Percentiles rank a stretch among this genome's conserved stretches.
These are phyloP conservation scores for Malassezia restricta DNA, from an alignment of 1,284 basidiomycete species.

Conservation along the genomic window DNA sequence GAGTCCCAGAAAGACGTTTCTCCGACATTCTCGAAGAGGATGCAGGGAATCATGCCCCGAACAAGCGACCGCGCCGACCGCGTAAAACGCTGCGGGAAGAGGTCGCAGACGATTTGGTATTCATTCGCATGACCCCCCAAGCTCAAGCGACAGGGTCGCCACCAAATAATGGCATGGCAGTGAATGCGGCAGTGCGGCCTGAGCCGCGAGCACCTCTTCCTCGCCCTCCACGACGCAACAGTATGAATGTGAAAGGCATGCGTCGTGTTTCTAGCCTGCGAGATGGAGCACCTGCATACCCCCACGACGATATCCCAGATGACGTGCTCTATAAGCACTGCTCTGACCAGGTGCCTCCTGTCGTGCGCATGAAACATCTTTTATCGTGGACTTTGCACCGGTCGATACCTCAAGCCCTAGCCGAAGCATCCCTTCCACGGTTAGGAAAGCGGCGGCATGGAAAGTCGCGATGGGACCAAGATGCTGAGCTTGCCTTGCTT, in stretches of 20 bases:
- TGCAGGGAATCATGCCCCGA: background rate
- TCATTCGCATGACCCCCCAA: background rate
- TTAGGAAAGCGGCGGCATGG: constrained; percentile 11
- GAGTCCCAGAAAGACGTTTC: background rate
- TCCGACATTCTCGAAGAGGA: constrained; percentile 3
- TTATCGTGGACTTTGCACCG: constrained; percentile 31
- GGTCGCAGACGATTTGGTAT: constrained; percentile 1
- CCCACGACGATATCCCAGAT: constrained; percentile 35
- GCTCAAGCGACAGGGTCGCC: background rate
- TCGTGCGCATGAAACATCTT: constrained; percentile 34
- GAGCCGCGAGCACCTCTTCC: background rate
- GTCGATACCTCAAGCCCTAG: constrained; percentile 23
- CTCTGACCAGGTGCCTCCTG: constrained; percentile 28
- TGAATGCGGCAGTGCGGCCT: background rate
- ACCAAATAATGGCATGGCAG: background rate
- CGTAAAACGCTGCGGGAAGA: constrained; percentile 6
- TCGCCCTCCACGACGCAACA: constrained; percentile 22
- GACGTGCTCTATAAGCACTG: constrained; percentile 33
- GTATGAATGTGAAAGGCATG: constrained; percentile 31
- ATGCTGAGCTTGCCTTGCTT: background rate
- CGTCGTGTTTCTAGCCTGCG: constrained; percentile 28
- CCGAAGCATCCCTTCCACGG: constrained; percentile 14
- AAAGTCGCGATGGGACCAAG: constrained; percentile 11
- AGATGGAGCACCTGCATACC: constrained; percentile 30
- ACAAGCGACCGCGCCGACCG: background rate